These are phyloP conservation scores for Cladobotryum protrusum DNA, from an alignment of 2,329 filamentous ascomycete genomes.

Conservation along the genomic window DNA sequence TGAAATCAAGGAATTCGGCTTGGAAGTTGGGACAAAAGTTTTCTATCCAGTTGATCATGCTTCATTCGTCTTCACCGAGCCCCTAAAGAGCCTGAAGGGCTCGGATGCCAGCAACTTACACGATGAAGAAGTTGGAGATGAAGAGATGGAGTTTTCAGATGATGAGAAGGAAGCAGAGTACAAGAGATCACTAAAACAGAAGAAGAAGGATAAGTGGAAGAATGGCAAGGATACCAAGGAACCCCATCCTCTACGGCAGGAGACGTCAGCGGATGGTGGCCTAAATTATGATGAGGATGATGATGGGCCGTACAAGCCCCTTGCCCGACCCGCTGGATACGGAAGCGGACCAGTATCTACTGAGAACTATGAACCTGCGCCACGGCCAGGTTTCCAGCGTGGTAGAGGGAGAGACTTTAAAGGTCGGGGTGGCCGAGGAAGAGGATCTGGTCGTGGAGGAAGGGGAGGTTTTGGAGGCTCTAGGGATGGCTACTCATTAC, in stretches of 20 bases:
- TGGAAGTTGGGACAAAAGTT: constrained; percentile 64
- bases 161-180: constrained; percentile 89
- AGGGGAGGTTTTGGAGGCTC: constrained; percentile 28
- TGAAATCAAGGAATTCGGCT: constrained; percentile 60
- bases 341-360: constrained; percentile 41
- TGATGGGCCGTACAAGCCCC: constrained; percentile 64
- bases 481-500: constrained; percentile 37
- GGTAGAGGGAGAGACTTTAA: constrained; percentile 41
- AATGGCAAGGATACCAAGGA: constrained; percentile 35
- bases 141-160: constrained; percentile 93
- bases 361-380: constrained; percentile 30
- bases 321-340: constrained; percentile 61
- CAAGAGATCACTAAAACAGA: constrained; percentile 63
- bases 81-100: constrained; percentile 71
- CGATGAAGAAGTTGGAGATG: constrained; percentile 80
- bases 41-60: constrained; percentile 78
- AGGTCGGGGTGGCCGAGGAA: constrained; percentile 38
- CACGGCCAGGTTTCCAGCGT: constrained; percentile 26
- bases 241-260: constrained; percentile 36
- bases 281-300: constrained; percentile 65
- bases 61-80: constrained; percentile 79
- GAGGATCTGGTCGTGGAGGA: constrained; percentile 35
- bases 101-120: constrained; percentile 93
- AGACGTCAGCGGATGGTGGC: constrained; percentile 34
- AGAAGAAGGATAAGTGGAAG: constrained; percentile 47